Base-by-base conservation (phyloP, 2,329 filamentous ascomycete genomes). In the Penicillium janthinellum region DNA sequence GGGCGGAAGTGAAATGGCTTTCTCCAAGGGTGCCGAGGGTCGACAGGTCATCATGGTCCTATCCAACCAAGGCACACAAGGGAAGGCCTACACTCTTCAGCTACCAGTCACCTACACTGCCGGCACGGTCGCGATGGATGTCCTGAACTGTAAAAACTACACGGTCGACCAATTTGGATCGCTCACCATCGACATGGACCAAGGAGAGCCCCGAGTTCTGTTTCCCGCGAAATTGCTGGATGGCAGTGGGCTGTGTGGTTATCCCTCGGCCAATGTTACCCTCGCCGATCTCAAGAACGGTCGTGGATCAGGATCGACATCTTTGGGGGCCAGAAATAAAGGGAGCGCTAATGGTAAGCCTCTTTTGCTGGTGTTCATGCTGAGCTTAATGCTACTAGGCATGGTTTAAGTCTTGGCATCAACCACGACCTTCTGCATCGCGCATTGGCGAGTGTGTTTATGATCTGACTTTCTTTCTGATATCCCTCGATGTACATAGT, bases 1-100 rank as follows among this genome's bases (percentile, higher is more conserved):
- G 22, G 61, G 64, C 6, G 71, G 71, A 41, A 75, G 73, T 35
- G 72, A 78, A n/a, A 71, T 82, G 54, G 81, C 71, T 7, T 75
- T 81, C 64, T 72, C 77, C 4, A 83, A 83, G 63, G 81, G 81
- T 17, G 66, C 72, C 49, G 75, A 76, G 53, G 73, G 73, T 3
- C 68, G 65, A 5, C 76, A 79, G 56, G 65, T 82, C 22, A 69
- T 83, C 51, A 77, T 78, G 56, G 69, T 83, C 5, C 64, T 82
- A 11, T 80, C 73, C 22, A 82, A 79, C 54, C 75, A 75, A 41
- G 78, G 79, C 2, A 62, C 67, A 1, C 59, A 62, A 5, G 70
- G 73, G 34, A 57, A 56, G n/a, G 49, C 64, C 3, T 77, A 74
- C 59, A 69, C 64, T 2, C 63, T 77, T 22, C 66, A 61, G 20